A percentile compares a stretch with the other conserved stretches of the same genome.
Conservation (phyloP, 495 filamentous ascomycete genomes). For the Bathelium albidoporum region DNA sequence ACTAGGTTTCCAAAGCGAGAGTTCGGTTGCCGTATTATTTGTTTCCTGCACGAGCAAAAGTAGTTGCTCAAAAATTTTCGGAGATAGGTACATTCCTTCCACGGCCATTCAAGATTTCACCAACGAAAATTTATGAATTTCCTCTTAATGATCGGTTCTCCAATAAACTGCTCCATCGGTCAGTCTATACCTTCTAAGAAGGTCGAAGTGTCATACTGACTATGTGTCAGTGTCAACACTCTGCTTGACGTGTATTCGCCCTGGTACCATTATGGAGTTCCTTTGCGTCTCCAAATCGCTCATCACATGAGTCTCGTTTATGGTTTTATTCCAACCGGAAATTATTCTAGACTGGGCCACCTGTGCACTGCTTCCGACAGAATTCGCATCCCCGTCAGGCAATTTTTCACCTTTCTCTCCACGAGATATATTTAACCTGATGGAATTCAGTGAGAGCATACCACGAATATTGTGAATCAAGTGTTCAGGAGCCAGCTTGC, state of each 20-base stretch:
- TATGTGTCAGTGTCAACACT: neutral
- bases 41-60: neutral
- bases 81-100: neutral
- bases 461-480: neutral
- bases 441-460: neutral
- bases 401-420: neutral
- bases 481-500: neutral
- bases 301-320: neutral
- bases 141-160: neutral
- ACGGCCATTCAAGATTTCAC: neutral
- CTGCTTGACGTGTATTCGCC: neutral
- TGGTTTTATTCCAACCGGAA: neutral
- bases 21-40: neutral
- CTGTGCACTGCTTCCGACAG: neutral
- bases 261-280: neutral
- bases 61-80: neutral
- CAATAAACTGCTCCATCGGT: neutral
- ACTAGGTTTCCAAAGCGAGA: neutral
- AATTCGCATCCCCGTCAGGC: neutral
- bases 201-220: too few species aligned
- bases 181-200: neutral
- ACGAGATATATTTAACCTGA: neutral
- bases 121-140: neutral
- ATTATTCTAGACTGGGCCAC: neutral
- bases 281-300: neutral